phyloP scores from a whole-genome alignment of 139 green algal species.

The Volvox africanus region DNA sequence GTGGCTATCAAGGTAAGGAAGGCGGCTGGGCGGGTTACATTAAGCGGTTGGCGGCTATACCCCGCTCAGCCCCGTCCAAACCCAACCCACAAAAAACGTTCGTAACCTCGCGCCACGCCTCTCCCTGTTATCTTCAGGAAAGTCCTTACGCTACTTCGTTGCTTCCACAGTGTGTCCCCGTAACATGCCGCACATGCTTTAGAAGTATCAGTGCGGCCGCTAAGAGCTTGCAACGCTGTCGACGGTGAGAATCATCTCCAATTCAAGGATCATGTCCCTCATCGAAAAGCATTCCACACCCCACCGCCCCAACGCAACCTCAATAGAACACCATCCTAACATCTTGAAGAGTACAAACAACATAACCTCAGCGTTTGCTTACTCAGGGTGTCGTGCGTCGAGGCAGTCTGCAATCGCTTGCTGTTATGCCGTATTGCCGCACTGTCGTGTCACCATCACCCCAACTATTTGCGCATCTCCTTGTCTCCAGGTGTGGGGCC shows the following conservation, averaged over 20 bases:
- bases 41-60: neutral
- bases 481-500: conserved; percentile 2
- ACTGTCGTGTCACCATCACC: neutral
- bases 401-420: neutral
- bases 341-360: too few species aligned
- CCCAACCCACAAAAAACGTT: neutral
- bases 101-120: neutral
- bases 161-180: neutral
- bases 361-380: too few species aligned
- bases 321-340: too few species aligned
- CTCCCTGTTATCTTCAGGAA: conserved; percentile 3
- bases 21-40: too few species aligned
- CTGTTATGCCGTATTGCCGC: neutral
- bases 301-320: too few species aligned
- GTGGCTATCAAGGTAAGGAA: conserved; percentile 7
- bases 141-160: conserved; percentile 27
- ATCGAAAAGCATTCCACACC: too few species aligned
- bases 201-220: neutral
- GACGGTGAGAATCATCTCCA: neutral
- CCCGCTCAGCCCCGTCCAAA: neutral
- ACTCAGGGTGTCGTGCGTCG: too few species aligned
- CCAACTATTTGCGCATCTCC: neutral
- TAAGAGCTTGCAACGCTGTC: conserved; percentile 26
- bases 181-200: conserved; percentile 13
- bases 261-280: too few species aligned